Percentiles rank a stretch among this genome's conserved stretches.
phyloP scores from a whole-genome alignment of 1,284 basidiomycete species.

The Earliella scabrosa region DNA sequence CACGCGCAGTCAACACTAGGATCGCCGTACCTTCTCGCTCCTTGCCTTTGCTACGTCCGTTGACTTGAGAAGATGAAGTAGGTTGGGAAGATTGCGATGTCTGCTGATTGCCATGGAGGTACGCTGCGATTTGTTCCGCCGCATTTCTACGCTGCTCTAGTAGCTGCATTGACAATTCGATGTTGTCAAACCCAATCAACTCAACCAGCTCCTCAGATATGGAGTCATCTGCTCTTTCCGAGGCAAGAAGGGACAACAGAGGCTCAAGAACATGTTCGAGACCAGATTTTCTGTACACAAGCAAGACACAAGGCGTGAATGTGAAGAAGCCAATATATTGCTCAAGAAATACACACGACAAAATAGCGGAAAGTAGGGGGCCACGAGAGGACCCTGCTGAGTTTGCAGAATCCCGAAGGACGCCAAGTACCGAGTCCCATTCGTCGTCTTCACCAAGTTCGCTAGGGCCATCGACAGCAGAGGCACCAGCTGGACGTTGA shows the following conservation, averaged over 20 bases:
- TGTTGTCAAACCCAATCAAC: constrained; percentile 85
- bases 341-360: constrained; percentile 36
- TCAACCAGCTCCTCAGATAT: constrained; percentile 83
- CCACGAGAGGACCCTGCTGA: constrained; percentile 3
- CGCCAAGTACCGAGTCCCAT: constrained; percentile 32
- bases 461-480: constrained; percentile 3
- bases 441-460: constrained; percentile 19
- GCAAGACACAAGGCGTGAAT: constrained; percentile 3
- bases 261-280: constrained; percentile 34
- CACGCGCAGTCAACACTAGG: not conserved
- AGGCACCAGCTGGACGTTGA: constrained; percentile 1
- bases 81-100: not conserved
- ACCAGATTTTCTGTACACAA: constrained; percentile 36
- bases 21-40: constrained; percentile 12
- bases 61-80: not conserved
- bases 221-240: constrained; percentile 57
- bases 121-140: constrained; percentile 16
- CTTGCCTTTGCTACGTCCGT: constrained; percentile 13
- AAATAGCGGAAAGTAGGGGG: constrained; percentile 30
- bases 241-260: constrained; percentile 38
- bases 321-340: constrained; percentile 12
- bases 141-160: constrained; percentile 50
- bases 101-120: constrained; percentile 1
- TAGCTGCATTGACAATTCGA: constrained; percentile 70
- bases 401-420: constrained; percentile 14